phyloP scores from a whole-genome alignment of 768 basidiomycete species.

The Russula griseocarnosa region DNA sequence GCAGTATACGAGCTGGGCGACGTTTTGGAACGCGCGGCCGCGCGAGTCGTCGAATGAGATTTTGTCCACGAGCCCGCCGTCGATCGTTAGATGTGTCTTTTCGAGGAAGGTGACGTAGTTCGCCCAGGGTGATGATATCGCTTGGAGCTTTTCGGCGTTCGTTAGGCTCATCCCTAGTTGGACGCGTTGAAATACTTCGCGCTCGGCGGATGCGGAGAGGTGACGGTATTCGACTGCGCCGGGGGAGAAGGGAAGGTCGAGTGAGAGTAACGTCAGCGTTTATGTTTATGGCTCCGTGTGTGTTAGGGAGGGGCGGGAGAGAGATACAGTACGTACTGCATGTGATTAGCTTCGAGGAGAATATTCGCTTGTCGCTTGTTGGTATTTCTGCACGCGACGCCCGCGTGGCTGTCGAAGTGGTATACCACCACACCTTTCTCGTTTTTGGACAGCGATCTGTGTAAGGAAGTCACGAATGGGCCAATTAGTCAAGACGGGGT shows the following conservation, averaged over 20 bases:
- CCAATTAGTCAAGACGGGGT: neutral
- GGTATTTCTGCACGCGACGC: slow-evolving; percentile 51
- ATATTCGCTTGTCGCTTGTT: slow-evolving; percentile 45
- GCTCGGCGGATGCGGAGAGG: slow-evolving; percentile 54
- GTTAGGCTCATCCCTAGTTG: slow-evolving; percentile 74
- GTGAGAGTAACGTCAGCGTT: neutral
- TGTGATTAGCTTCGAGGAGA: slow-evolving; percentile 53
- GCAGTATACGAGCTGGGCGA: slow-evolving; percentile 67
- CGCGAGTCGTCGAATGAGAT: slow-evolving; percentile 64
- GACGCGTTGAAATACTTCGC: slow-evolving; percentile 80
- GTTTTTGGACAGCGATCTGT: slow-evolving; percentile 54
- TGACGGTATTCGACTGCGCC: slow-evolving; percentile 61
- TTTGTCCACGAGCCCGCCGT: slow-evolving; percentile 52
- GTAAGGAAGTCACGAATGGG: too few relatives aligned
- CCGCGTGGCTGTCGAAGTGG: slow-evolving; percentile 45
- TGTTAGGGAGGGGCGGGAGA: too few relatives aligned
- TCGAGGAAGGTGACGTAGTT: slow-evolving; percentile 62
- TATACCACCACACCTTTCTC: slow-evolving; percentile 63
- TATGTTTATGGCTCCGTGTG: neutral
- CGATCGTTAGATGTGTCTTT: slow-evolving; percentile 49
- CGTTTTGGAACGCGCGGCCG: slow-evolving; percentile 69
- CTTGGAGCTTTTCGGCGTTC: slow-evolving; percentile 75
- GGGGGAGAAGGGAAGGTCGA: neutral
- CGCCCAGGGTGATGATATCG: slow-evolving; percentile 67
- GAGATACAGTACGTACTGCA: slow-evolving; percentile 58